Evolutionary conservation across 192 early-diverging fungal species (phyloP).

Genomic region (Jimgerdemannia lactiflua): DNA sequence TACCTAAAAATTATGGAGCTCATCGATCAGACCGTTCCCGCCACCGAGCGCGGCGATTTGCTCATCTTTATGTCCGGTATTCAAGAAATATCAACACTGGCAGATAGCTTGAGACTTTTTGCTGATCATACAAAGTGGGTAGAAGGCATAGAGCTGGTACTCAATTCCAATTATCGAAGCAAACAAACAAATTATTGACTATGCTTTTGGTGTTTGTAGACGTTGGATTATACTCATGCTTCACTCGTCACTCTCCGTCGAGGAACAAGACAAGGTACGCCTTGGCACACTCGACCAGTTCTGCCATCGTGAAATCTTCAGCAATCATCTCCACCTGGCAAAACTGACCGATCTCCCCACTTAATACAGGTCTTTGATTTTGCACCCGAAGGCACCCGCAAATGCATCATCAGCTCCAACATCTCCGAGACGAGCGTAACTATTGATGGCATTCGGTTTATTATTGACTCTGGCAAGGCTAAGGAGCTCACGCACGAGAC

Average conservation of each 20-base stretch:
- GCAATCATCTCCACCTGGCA: neutral
- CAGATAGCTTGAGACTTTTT: constrained; percentile 51
- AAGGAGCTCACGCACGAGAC: constrained; percentile 65
- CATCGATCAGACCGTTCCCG: constrained; percentile 56
- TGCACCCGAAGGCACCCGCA: constrained; percentile 52
- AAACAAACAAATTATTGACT: neutral
- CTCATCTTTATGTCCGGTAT: constrained; percentile 65
- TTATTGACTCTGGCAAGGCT: constrained; percentile 66
- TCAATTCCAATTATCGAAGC: neutral
- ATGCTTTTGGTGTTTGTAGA: constrained; percentile 24
- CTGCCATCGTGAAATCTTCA: neutral
- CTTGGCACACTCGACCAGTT: neutral
- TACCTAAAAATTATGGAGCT: constrained; percentile 56
- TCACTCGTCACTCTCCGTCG: constrained; percentile 59
- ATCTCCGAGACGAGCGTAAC: constrained; percentile 44
- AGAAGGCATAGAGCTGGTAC: neutral
- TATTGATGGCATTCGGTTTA: constrained; percentile 66
- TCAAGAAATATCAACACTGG: constrained; percentile 56
- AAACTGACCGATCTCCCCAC: neutral
- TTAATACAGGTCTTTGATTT: constrained; percentile 51
- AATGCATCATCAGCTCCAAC: constrained; percentile 60
- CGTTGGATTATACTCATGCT: constrained; percentile 63
- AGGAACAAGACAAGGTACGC: constrained; percentile 63
- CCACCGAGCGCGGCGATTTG: constrained; percentile 57
- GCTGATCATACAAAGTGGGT: constrained; percentile 50